Evolutionary conservation across 2,329 filamentous ascomycete species (phyloP).

Genomic region (Colletotrichum sp.): DNA sequence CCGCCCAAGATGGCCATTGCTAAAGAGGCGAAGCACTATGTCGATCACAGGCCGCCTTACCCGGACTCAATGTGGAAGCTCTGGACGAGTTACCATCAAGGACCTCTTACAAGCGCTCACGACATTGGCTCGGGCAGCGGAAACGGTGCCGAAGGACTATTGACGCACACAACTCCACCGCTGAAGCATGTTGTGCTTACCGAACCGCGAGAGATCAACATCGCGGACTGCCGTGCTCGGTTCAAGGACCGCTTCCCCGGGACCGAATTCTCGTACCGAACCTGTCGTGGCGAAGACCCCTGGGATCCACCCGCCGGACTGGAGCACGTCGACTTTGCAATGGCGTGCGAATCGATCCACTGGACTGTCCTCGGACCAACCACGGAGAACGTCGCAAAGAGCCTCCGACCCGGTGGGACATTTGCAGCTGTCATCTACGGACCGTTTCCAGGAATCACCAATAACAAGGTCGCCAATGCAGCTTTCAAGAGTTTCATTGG

Average conservation of each 20-base stretch:
- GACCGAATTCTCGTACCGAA: background rate
- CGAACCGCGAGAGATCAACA: background rate
- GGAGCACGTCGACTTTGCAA: background rate
- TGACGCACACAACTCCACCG: background rate
- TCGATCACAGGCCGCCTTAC: slow-evolving; percentile 5
- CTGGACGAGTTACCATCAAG: background rate
- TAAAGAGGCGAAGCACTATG: slow-evolving; percentile 6
- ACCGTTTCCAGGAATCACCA: background rate
- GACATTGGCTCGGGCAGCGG: background rate
- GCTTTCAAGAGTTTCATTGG: background rate
- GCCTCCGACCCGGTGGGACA: background rate
- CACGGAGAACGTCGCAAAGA: background rate
- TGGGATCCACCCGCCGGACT: background rate
- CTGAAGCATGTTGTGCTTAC: slow-evolving; percentile 1
- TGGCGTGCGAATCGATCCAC: slow-evolving; percentile 7
- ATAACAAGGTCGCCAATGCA: background rate
- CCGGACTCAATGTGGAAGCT: slow-evolving; percentile 8
- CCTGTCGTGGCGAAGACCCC: background rate
- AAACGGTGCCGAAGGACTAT: background rate
- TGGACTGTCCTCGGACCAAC: background rate
- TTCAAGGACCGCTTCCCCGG: background rate
- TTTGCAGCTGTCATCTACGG: slow-evolving; percentile 11
- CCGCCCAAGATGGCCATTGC: background rate
- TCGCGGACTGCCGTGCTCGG: background rate
- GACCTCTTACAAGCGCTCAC: background rate